phyloP scores from a whole-genome alignment of 2,329 filamentous ascomycete species.

The Talaromyces marneffei region DNA sequence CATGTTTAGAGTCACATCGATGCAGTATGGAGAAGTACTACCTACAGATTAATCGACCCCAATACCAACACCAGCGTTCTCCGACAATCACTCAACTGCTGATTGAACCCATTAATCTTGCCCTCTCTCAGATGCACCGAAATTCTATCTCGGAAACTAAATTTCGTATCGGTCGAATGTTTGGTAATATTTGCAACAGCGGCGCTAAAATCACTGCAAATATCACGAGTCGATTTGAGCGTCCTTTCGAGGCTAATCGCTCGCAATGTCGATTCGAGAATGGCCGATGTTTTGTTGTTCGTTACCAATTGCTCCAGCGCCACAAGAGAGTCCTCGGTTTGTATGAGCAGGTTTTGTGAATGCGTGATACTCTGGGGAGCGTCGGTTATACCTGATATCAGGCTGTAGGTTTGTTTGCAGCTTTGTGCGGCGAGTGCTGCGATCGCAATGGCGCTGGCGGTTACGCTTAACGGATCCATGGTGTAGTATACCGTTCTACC shows the following conservation, averaged over 20 bases:
- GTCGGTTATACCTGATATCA: background rate
- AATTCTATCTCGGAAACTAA: background rate
- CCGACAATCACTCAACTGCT: background rate
- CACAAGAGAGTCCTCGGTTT: background rate
- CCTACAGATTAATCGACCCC: background rate
- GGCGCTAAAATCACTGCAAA: background rate
- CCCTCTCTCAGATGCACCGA: background rate
- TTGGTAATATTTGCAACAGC: background rate
- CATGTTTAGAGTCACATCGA: background rate
- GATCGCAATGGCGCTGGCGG: background rate
- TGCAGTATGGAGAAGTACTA: background rate
- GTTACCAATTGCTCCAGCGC: background rate
- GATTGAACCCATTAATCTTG: background rate
- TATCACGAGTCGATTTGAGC: background rate
- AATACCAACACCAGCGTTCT: background rate
- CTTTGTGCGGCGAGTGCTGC: background rate
- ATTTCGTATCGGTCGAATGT: background rate
- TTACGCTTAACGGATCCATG: background rate
- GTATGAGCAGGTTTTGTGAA: background rate
- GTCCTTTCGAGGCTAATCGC: background rate
- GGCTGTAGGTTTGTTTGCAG: background rate
- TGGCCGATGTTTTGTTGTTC: background rate
- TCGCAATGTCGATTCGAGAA: background rate
- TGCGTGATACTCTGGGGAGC: background rate
- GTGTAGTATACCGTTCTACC: no score